Evolutionary conservation across 169 alveolate genomes (phyloP).

Genomic region (Cryptosporidium ubiquitum): DNA sequence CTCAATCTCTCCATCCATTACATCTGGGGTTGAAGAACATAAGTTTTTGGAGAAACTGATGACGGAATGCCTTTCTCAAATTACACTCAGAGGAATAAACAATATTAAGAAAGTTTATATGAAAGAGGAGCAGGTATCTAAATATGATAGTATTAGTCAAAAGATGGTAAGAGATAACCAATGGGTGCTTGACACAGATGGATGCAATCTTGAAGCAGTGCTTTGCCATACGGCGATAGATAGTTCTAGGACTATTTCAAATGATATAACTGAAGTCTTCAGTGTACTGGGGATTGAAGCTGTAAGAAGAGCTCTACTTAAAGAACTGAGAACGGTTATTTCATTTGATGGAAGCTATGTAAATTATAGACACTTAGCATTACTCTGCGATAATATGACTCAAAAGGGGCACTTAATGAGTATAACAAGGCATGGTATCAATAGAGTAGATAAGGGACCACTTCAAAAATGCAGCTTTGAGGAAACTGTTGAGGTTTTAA

Average conservation of each 20-base stretch:
- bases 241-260: conserved; percentile 92
- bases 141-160: conserved; percentile 88
- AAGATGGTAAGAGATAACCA: conserved; percentile 89
- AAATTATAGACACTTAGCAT: conserved; percentile 97
- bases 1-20: conserved; percentile 37
- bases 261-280: conserved; percentile 97
- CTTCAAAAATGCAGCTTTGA: conserved; percentile 98
- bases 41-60: conserved; percentile 87
- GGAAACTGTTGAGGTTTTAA: conserved; percentile 98
- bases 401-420: conserved; percentile 98
- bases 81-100: conserved; percentile 86
- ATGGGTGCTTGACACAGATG: conserved; percentile 99
- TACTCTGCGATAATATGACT: conserved; percentile 99
- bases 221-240: conserved; percentile 90
- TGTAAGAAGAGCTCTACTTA: conserved; percentile 95
- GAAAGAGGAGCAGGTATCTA: conserved; percentile 93
- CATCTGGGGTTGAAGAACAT: conserved; percentile 86
- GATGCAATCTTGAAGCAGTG: conserved; percentile 95
- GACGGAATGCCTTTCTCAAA: conserved; percentile 86
- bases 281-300: conserved; percentile 99
- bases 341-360: conserved; percentile 96
- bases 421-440: conserved; percentile 99
- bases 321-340: conserved; percentile 92
- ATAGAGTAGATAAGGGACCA: conserved; percentile 98
- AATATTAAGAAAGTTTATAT: conserved; percentile 95